Evolutionary conservation across 2,329 filamentous ascomycete genomes (phyloP).

Genomic region (Aspergillus fischeri): DNA sequence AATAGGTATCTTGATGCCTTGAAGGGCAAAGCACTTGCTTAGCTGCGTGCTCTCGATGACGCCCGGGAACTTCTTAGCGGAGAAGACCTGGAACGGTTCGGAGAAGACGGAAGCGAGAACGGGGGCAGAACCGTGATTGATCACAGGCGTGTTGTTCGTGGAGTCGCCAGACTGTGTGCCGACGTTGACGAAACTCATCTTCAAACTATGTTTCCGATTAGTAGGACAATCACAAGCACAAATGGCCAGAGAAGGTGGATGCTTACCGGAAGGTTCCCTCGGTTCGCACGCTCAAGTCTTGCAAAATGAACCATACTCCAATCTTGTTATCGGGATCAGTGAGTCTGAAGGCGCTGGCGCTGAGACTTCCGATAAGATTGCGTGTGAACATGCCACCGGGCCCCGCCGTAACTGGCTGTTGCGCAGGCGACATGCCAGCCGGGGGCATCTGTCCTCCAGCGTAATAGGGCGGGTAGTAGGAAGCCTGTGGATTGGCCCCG

Average conservation of each 20-base stretch:
- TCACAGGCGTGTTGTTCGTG: conserved; percentile 41
- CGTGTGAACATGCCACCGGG: conserved; percentile 86
- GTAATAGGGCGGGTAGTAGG: conserved; percentile 32
- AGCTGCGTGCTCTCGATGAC: conserved; percentile 90
- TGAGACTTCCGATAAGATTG: conserved; percentile 88
- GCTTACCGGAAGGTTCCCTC: conserved; percentile 82
- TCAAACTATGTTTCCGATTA: conserved; percentile 45
- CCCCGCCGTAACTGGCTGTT: conserved; percentile 36
- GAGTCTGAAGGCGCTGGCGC: conserved; percentile 81
- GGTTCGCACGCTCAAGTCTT: conserved; percentile 89
- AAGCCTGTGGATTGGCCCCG: conserved; percentile 21
- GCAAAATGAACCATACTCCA: conserved; percentile 94
- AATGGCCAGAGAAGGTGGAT: too few species aligned
- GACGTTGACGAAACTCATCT: conserved; percentile 81
- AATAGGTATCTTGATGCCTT: conserved; percentile 96
- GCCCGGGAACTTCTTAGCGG: conserved; percentile 96
- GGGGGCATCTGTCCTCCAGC: conserved; percentile 30
- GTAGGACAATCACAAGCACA: not conserved
- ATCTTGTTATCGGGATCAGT: conserved; percentile 74
- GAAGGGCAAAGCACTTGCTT: conserved; percentile 87
- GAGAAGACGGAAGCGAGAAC: conserved; percentile 84
- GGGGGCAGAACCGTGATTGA: conserved; percentile 73
- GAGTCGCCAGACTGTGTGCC: conserved; percentile 47
- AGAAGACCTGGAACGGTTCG: conserved; percentile 87
- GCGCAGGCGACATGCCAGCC: conserved; percentile 30